Percentiles rank a stretch among this genome's conserved stretches.
Evolutionary conservation across 352 stramenopile genomes (phyloP).

Genomic region (Phytophthora sp.): DNA sequence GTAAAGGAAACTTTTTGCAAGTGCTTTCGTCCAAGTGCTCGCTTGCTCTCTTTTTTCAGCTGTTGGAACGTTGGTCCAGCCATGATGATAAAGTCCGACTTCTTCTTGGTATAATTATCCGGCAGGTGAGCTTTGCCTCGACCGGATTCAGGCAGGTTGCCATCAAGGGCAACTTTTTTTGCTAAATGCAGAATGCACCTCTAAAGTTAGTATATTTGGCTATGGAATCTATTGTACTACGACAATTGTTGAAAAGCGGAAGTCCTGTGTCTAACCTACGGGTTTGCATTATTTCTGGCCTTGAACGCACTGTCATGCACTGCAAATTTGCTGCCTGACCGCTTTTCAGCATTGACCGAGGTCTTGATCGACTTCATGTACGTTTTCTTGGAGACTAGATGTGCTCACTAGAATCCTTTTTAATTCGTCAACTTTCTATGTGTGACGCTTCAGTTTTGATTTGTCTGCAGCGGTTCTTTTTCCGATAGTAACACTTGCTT

Average conservation of each 20-base stretch:
- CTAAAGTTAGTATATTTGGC: conserved; percentile 23
- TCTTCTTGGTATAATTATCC: too few relatives aligned
- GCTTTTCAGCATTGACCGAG: conserved; percentile 26
- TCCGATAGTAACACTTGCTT: conserved; percentile 5
- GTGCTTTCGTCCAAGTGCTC: too few relatives aligned
- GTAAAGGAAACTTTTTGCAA: too few relatives aligned
- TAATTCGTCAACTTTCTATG: background rate
- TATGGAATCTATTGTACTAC: conserved; percentile 21
- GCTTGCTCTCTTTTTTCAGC: too few relatives aligned
- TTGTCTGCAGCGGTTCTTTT: conserved; percentile 4
- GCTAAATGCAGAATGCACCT: conserved; percentile 39
- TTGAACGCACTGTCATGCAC: conserved; percentile 26
- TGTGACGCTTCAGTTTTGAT: background rate
- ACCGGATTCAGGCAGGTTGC: too few relatives aligned
- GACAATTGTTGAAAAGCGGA: conserved; percentile 28
- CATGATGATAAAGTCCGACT: too few relatives aligned
- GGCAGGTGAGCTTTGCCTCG: too few relatives aligned
- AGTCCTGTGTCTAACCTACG: conserved; percentile 29
- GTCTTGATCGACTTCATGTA: conserved; percentile 40
- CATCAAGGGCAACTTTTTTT: too few relatives aligned
- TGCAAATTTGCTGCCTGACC: conserved; percentile 3
- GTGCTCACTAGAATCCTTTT: too few relatives aligned
- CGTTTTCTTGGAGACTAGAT: background rate
- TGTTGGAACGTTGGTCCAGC: too few relatives aligned
- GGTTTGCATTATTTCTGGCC: conserved; percentile 26